These are phyloP conservation scores for Suzukiozyma palmioleophila DNA, from an alignment of 1,139 yeast species.

Conservation along the genomic window DNA sequence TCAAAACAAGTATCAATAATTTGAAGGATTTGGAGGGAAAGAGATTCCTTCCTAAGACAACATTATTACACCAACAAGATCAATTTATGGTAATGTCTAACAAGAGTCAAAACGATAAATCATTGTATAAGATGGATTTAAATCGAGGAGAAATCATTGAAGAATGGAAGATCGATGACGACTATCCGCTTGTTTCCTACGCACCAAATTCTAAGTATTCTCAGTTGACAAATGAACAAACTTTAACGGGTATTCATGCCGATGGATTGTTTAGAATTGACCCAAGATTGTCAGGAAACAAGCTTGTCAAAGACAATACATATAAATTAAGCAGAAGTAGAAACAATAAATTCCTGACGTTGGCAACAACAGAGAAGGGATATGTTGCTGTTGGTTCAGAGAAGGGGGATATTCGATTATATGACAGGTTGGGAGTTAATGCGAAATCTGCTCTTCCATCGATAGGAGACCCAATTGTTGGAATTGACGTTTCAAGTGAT, in stretches of 20 bases:
- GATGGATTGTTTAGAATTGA: conserved; percentile 70
- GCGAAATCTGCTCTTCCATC: conserved; percentile 82
- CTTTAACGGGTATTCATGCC: conserved; percentile 64
- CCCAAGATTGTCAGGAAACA: conserved; percentile 58
- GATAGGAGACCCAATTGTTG: conserved; percentile 66
- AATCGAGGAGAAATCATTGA: conserved; percentile 77
- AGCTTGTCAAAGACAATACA: conserved; percentile 47
- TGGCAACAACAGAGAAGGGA: conserved; percentile 73
- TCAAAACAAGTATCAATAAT: conserved; percentile 62
- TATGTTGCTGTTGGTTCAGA: conserved; percentile 70
- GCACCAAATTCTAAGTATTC: conserved; percentile 71
- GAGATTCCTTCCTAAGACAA: conserved; percentile 53
- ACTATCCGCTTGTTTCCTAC: conserved; percentile 48
- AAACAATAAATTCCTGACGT: conserved; percentile 52
- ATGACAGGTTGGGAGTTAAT: conserved; percentile 62
- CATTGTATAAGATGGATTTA: conserved; percentile 70
- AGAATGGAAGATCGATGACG: conserved; percentile 59
- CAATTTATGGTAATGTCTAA: conserved; percentile 62
- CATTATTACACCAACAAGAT: conserved; percentile 77
- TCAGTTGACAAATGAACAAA: conserved; percentile 68
- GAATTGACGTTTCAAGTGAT: conserved; percentile 69
- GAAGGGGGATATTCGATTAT: conserved; percentile 73
- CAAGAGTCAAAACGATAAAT: conserved; percentile 28
- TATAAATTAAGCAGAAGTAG: conserved; percentile 46
- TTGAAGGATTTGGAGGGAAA: conserved; percentile 53